These are phyloP conservation scores for Colletotrichum sp. DNA, from an alignment of 2,329 filamentous ascomycete species.

Conservation along the genomic window DNA sequence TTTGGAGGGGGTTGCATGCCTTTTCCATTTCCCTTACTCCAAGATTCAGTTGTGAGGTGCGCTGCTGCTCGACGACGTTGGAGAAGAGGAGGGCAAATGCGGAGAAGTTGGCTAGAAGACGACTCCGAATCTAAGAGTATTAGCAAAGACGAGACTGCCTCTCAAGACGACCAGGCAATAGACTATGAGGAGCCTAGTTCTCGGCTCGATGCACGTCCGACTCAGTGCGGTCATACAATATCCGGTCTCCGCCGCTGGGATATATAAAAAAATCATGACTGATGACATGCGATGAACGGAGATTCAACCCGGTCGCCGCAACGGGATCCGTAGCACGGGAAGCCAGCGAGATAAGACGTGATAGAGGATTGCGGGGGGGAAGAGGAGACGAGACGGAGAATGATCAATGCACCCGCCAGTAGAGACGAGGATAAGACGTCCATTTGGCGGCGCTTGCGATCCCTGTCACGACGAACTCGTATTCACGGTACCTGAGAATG, in stretches of 20 bases:
- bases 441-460: constrained; percentile 14
- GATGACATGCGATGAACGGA: constrained; percentile 13
- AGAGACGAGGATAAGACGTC: constrained; percentile 4
- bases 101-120: not conserved
- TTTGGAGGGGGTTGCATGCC: constrained; percentile 9
- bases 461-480: constrained; percentile 14
- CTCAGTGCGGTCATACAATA: not conserved
- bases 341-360: constrained; percentile 21
- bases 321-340: constrained; percentile 13
- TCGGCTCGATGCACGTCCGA: not conserved
- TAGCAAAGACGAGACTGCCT: not conserved
- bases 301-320: not conserved
- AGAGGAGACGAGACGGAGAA: constrained; percentile 18
- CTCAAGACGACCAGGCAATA: not conserved
- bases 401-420: constrained; percentile 12
- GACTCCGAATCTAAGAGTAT: not conserved
- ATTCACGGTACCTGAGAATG: constrained; percentile 10
- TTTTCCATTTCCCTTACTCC: not conserved
- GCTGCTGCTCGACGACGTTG: constrained; percentile 3
- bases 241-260: not conserved
- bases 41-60: not conserved
- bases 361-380: constrained; percentile 19
- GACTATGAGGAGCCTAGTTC: not conserved
- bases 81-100: constrained; percentile 3
- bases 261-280: not conserved